Evolutionary conservation across 2,329 filamentous ascomycete genomes (phyloP), one percentile per base, ranked within the genome.

Genomic region (Fusarium sp.): DNA sequence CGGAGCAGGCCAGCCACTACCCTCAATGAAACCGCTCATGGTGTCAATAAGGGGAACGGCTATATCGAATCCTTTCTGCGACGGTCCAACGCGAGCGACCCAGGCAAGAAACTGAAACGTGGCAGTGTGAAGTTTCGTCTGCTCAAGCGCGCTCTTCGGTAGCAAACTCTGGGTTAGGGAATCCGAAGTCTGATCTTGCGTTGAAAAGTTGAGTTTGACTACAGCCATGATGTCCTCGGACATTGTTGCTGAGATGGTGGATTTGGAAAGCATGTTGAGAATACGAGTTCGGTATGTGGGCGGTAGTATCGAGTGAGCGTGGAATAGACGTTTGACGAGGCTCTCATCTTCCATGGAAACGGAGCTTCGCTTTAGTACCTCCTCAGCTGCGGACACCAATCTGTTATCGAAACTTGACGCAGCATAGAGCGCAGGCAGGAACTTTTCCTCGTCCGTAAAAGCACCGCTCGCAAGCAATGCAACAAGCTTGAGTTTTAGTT

Each of bases 101-200:
- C 94, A 98, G 51, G 93, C 92, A 56, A 97, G 87, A 71, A 95
- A 97, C 39, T 90, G 88, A 73, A 98, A 96, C 6, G 97, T 85
- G 1, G 94, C 92, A 45, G 89, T 90, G 68, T 94, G 88, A 11
- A 97, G 85, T 76, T 96, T 96, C 2, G 88, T 86, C 3, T 88
- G 88, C 78, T 97, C 94, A 9, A 95, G 83, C 0, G 90, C 89
- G 32, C 85, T 86, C 11, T 83, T 82, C 3, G 70, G 79, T 57
- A 56, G 76, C 37, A 78, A 67, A 55, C 61, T 77, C 23, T 62
- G 30, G 15, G 49, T 52, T 0, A 66, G 44, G 6, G 39, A 4
- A 13, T 56, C 63, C 2, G 63, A 55, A 4, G 56, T 40, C 3
- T 68, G 44, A 14, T 53, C 61, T 7, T 58, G 37, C 1, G 73